Evolutionary conservation across 2,329 filamentous ascomycete genomes (phyloP), one percentile per base, ranked within the genome.

Genomic region (Penicillium sclerotiorum): DNA sequence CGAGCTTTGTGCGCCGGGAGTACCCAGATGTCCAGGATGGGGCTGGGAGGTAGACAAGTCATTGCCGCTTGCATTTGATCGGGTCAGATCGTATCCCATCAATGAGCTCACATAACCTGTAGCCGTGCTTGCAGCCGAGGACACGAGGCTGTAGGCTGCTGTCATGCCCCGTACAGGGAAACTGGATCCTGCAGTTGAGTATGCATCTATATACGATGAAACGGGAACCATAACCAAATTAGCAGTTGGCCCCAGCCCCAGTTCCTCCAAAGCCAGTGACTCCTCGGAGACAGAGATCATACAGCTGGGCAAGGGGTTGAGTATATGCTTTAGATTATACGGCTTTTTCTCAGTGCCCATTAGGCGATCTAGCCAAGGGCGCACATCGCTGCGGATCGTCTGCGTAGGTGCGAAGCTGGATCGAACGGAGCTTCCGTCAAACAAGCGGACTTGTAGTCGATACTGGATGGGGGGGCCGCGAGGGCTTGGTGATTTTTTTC

Each of bases 271-370:
- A 0, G 80, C 78, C 56, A 85, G 77, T 28, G 77, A 79, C 69
- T 96, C 93, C 55, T 96, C 91, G 0, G 82, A 79, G 4, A 86
- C 81, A 27, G 87, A 86, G 50, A 97, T 85, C 8, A 81, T 83
- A 55, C 83, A 84, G 66, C 87, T 94, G 1, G 90, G 89, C 17
- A 84, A 74, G 0, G 92, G 92, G 0, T 88, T 86, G 2, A 95
- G 78, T 28, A 96, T 85, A 40, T 95, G 84, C 64, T 91, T 90
- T 73, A 97, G 92, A 11, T 81, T 87, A 69, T 91, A 97, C 0
- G 90, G 89, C 11, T 77, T 68, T 23, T 79, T 75, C 17, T 79
- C 80, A 36, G 82, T 80, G 9, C 69, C 75, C 54, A 83, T 77
- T 28, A 81, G 77, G 49, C 80, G 75, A 47, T 93, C 88, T 7